These are phyloP conservation scores for Boletellus deceptivus DNA, from an alignment of 1,284 basidiomycete species.

Conservation along the genomic window DNA sequence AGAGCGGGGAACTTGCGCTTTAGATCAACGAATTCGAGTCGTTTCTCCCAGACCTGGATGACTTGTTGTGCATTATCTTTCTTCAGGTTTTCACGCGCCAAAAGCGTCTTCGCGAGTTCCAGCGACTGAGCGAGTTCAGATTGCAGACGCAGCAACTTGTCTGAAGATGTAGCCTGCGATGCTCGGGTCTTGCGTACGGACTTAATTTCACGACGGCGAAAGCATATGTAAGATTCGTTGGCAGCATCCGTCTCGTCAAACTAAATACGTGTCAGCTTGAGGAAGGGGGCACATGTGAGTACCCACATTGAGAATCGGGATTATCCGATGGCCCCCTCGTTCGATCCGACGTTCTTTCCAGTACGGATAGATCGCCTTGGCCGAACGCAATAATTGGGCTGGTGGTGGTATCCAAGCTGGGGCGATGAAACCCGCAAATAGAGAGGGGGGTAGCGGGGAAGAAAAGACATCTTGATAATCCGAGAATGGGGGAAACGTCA, in stretches of 20 bases:
- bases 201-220: slow-evolving; percentile 94
- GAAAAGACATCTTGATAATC: slow-evolving; percentile 78
- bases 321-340: slow-evolving; percentile 75
- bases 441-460: slow-evolving; percentile 50
- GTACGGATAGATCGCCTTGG: slow-evolving; percentile 72
- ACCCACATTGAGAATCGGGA: slow-evolving; percentile 76
- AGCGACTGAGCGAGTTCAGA: slow-evolving; percentile 71
- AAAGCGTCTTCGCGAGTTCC: slow-evolving; percentile 68
- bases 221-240: slow-evolving; percentile 97
- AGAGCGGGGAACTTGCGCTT: slow-evolving; percentile 75
- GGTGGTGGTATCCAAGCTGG: slow-evolving; percentile 63
- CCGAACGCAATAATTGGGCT: slow-evolving; percentile 57
- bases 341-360: slow-evolving; percentile 79
- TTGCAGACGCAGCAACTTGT: slow-evolving; percentile 82
- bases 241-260: slow-evolving; percentile 87
- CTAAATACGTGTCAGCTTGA: slow-evolving; percentile 39
- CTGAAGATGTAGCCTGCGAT: slow-evolving; percentile 84
- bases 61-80: slow-evolving; percentile 59
- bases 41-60: slow-evolving; percentile 75
- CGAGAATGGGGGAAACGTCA: slow-evolving; percentile 73
- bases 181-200: slow-evolving; percentile 92
- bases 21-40: slow-evolving; percentile 73
- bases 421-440: slow-evolving; percentile 61
- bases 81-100: slow-evolving; percentile 77
- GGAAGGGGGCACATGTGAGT: not conserved